A percentile compares a stretch with the other conserved stretches of the same genome.
These are phyloP conservation scores for Pseudophaeomoniella oleicola DNA, from an alignment of 2,329 filamentous ascomycete genomes.

Conservation along the genomic window DNA sequence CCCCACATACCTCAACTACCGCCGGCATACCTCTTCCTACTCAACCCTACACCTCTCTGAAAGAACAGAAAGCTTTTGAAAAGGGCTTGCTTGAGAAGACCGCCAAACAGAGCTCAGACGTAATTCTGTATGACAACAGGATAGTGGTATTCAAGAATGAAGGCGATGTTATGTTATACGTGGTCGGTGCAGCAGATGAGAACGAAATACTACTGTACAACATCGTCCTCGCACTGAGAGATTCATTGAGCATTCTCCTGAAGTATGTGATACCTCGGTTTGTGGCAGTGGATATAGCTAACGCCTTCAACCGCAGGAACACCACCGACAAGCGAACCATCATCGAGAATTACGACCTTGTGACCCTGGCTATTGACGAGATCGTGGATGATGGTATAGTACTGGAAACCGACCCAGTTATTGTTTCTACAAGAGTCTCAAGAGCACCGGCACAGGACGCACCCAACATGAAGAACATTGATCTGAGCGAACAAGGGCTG, in stretches of 20 bases:
- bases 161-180: slow-evolving; percentile 91
- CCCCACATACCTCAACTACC: slow-evolving; percentile 47
- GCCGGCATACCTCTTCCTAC: slow-evolving; percentile 45
- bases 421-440: slow-evolving; percentile 84
- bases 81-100: slow-evolving; percentile 94
- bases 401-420: slow-evolving; percentile 89
- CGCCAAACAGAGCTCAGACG: slow-evolving; percentile 85
- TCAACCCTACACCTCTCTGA: slow-evolving; percentile 74
- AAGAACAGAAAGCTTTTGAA: slow-evolving; percentile 92
- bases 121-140: slow-evolving; percentile 93
- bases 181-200: slow-evolving; percentile 81
- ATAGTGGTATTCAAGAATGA: slow-evolving; percentile 97
- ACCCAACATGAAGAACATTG: slow-evolving; percentile 76
- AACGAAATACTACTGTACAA: slow-evolving; percentile 96
- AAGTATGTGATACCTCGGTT: slow-evolving; percentile 48
- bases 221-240: slow-evolving; percentile 77
- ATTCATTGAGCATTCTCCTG: slow-evolving; percentile 78
- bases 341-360: slow-evolving; percentile 95
- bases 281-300: background rate
- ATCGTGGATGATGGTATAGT: slow-evolving; percentile 93
- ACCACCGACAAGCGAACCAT: slow-evolving; percentile 95
- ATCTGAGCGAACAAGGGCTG: slow-evolving; percentile 88
- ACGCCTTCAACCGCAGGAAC: slow-evolving; percentile 44
- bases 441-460: slow-evolving; percentile 82
- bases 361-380: slow-evolving; percentile 87